phyloP scores from a whole-genome alignment of 768 basidiomycete genomes.

The Tricholoma hemisulphureum region DNA sequence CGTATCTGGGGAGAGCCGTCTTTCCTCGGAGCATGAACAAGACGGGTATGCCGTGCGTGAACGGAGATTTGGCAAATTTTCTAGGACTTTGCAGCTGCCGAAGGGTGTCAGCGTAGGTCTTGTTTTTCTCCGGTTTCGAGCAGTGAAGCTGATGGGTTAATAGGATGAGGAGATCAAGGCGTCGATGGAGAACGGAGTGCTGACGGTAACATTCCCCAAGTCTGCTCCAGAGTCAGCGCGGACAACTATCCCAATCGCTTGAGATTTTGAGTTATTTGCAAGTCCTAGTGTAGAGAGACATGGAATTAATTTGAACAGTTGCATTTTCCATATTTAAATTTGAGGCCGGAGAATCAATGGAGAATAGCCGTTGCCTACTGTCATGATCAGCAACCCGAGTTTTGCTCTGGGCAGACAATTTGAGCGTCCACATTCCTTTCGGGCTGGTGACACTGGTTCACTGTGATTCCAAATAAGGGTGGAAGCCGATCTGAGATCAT shows the following conservation, averaged over 20 bases:
- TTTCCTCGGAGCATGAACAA: constrained; percentile 32
- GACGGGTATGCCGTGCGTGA: constrained; percentile 43
- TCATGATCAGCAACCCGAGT: no score
- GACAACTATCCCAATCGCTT: constrained; percentile 40
- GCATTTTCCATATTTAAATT: no score
- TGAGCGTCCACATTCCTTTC: no score
- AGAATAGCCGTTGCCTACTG: no score
- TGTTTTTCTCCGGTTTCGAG: neutral
- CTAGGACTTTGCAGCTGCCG: constrained; percentile 47
- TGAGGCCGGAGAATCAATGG: no score
- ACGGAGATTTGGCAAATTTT: constrained; percentile 47
- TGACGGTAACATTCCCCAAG: constrained; percentile 50
- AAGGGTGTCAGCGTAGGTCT: constrained; percentile 43
- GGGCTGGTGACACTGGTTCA: no score
- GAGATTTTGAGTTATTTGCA: no score
- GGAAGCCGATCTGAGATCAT: no score
- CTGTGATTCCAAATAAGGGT: no score
- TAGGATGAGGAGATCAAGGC: constrained; percentile 49
- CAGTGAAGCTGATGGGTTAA: neutral
- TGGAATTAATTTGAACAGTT: no score
- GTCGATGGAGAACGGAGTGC: constrained; percentile 44
- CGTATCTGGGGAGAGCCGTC: constrained; percentile 43
- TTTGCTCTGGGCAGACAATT: no score
- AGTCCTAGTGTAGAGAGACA: no score
- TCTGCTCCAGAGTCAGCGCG: constrained; percentile 39